Percentiles rank a stretch among this genome's conserved stretches.
These are phyloP conservation scores for Colletotrichum phormii DNA, from an alignment of 2,329 filamentous ascomycete species.

Conservation along the genomic window DNA sequence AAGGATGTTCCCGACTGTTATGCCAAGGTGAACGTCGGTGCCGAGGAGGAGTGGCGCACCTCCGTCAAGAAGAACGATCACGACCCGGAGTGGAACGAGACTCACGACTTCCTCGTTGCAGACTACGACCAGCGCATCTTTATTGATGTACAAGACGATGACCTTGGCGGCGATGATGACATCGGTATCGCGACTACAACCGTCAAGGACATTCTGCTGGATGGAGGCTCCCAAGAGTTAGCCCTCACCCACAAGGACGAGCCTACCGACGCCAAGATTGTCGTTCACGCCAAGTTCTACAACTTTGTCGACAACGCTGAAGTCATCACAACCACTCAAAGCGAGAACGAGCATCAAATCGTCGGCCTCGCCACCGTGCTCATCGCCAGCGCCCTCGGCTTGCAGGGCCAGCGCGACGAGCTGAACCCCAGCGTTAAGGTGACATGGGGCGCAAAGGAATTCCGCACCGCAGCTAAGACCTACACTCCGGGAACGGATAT, in stretches of 20 bases:
- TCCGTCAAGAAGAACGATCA: conserved; percentile 53
- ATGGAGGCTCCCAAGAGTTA: conserved; percentile 55
- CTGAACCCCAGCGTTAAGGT: conserved; percentile 59
- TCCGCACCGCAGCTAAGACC: conserved; percentile 53
- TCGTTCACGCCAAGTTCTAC: conserved; percentile 53
- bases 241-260: conserved; percentile 51
- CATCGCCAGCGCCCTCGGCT: conserved; percentile 53
- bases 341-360: conserved; percentile 44
- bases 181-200: conserved; percentile 55
- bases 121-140: conserved; percentile 57
- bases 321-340: conserved; percentile 44
- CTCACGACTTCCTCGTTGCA: conserved; percentile 58
- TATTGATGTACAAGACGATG: conserved; percentile 56
- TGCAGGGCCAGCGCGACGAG: conserved; percentile 55
- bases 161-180: conserved; percentile 54
- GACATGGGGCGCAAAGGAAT: conserved; percentile 53
- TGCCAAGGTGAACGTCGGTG: conserved; percentile 55
- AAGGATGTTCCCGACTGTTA: conserved; percentile 61
- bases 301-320: conserved; percentile 51
- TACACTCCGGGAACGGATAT: conserved; percentile 59
- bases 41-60: conserved; percentile 57
- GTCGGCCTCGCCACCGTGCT: conserved; percentile 56
- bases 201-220: conserved; percentile 54
- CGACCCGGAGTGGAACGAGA: conserved; percentile 60
- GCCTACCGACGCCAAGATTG: conserved; percentile 48